Evolutionary conservation across 345 rosid species (phyloP), one percentile per base, ranked within the genome.

Genomic region (Garcia nutans): DNA sequence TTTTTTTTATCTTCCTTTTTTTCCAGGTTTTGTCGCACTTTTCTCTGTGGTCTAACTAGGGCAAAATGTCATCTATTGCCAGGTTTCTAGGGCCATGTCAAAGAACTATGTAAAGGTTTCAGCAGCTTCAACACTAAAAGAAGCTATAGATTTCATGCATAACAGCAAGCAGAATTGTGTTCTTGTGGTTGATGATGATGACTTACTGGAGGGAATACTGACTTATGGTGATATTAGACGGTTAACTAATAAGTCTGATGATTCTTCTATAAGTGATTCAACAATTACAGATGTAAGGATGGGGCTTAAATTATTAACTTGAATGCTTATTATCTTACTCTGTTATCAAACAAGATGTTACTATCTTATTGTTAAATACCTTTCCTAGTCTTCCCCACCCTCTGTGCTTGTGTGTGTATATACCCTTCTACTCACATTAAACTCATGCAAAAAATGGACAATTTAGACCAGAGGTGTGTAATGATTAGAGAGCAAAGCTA

Each of bases 81-180:
- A 89, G 97, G 97, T 91, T 77, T 82, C 85, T 54, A 86, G 78
- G 78, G 92, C 95, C 71, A 91, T 96, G 98, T 88, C 98, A 76
- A 92, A 89, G 84, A 90, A 83, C 73, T 90, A 86, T 74, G 85
- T 80, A 74, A 92, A 89, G 85, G 89, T 92, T 61, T 78, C 91
- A 77, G 81, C 74, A 37, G 78, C 57, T 68, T 68, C 80, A 76
- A 91, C 87, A 79, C 67, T 96, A 79, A 88, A 87, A 85, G 98
- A 91, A 84, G 97, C 99, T 66, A 83, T 84, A 75, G 88, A 86
- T 81, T 81, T 75, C 78, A 91, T 96, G 89, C 85, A 84, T 61
- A 90, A 89, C 47, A 85, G 85, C 83, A 89, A 86, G 75, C 90
- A 91, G 74, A 91, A 83, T 75, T 91, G 92, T 77, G 84, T 84